Evolutionary conservation across 2,329 filamentous ascomycete genomes (phyloP).

Genomic region (Fusarium humuli): DNA sequence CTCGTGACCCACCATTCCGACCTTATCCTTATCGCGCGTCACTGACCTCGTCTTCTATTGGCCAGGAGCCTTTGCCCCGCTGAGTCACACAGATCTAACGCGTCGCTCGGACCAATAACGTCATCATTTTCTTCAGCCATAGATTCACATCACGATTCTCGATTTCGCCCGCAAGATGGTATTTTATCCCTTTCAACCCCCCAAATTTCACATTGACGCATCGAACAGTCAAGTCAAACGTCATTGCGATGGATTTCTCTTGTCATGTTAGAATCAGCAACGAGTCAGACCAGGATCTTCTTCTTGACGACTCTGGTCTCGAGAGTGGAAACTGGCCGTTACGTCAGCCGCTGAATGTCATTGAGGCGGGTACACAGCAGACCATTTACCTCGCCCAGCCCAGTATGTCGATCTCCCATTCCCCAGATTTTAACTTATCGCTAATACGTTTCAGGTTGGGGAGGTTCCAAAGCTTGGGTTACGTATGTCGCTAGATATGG

Average conservation of each 20-base stretch:
- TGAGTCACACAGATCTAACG: neutral
- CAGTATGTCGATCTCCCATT: neutral
- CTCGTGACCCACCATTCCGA: neutral
- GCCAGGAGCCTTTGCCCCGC: neutral
- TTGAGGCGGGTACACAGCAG: conserved; percentile 21
- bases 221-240: fast-evolving
- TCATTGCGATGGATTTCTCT: conserved; percentile 16
- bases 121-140: conserved; percentile 2
- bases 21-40: neutral
- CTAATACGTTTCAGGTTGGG: conserved; percentile 11
- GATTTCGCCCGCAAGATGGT: neutral
- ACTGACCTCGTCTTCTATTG: fast-evolving
- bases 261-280: conserved; percentile 25
- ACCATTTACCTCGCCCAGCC: conserved; percentile 25
- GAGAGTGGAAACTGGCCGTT: conserved; percentile 26
- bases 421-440: neutral
- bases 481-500: conserved; percentile 18
- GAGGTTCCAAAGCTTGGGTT: conserved; percentile 29
- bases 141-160: conserved; percentile 8
- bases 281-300: conserved; percentile 21
- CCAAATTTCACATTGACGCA: neutral
- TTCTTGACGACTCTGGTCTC: conserved; percentile 27
- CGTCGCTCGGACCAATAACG: conserved; percentile 7
- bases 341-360: conserved; percentile 30
- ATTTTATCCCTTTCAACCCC: neutral